Evolutionary conservation across 192 early-diverging fungal genomes (phyloP), one percentile per base, ranked within the genome.

Genomic region (Rhizophlyctis rosea): DNA sequence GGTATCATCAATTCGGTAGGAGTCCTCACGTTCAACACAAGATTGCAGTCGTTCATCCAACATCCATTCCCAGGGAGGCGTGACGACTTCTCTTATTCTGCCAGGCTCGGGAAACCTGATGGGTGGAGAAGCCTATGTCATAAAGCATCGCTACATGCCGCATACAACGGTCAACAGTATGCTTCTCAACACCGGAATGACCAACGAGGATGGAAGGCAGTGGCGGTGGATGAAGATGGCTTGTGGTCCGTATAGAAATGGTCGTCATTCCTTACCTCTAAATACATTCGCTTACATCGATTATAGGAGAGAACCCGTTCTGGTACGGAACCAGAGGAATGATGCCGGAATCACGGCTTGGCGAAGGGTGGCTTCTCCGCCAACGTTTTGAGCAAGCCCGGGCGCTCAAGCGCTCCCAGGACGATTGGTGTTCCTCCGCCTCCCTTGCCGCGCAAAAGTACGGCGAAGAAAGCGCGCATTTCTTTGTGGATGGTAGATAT

Each of bases 141-240:
- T 91, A 67, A 91, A 91, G 62, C 56, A 83, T 56, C 72, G 82
- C 54, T 67, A 62, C 4, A 71, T 83, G 18, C 44, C 72, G 35
- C 81, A 76, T 1, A 69, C 83, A 34, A 75, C 75, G 47, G 82
- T 73, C 27, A 86, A 87, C 32, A 82, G 90, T 57, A 90, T 91
- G 88, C 58, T 76, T 24, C 59, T 90, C 32, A 76, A 90, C 60
- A 62, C 61, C 9, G 71, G 75, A 47, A 62, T 84, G 32, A 54
- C 63, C 23, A 34, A 52, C 11, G 65, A 55, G n/a, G 68, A 74
- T 9, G 65, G 57, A 7, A 67, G 64, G 9, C 30, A 50, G 24
- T 87, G 87, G 86, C 65, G 87, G 30, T 91, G 79, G 68, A 86
- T 88, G 82, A 91, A 91, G 67, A 87, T 89, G 83, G 89, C 90